Conservation (phyloP, 2,329 filamentous ascomycete species). For the Hysterium pulicare region DNA sequence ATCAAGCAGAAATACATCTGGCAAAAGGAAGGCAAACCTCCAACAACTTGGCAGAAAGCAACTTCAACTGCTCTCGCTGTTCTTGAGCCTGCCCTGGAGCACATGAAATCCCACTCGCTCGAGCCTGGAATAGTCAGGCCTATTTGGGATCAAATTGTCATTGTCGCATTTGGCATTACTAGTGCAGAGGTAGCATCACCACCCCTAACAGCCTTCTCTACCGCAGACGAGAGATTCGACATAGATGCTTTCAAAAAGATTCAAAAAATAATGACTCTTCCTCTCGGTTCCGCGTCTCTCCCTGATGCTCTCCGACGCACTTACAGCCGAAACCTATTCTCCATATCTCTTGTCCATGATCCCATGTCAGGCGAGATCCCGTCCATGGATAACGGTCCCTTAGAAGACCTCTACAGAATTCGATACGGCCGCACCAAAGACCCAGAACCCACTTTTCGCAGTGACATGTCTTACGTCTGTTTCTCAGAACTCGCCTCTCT, state of each 20-base stretch:
- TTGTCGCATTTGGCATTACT: constrained; percentile 37
- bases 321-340: constrained; percentile 75
- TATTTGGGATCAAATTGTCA: constrained; percentile 61
- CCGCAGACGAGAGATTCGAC: constrained; percentile 76
- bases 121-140: constrained; percentile 37
- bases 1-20: constrained; percentile 81
- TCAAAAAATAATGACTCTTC: constrained; percentile 68
- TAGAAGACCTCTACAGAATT: constrained; percentile 61
- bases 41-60: constrained; percentile 75
- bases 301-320: constrained; percentile 63
- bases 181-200: constrained; percentile 37
- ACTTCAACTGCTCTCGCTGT: constrained; percentile 69
- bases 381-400: constrained; percentile 46
- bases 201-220: constrained; percentile 27
- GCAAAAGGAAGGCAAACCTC: constrained; percentile 65
- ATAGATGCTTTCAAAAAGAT: constrained; percentile 69
- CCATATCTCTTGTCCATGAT: constrained; percentile 74
- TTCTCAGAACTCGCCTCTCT: constrained; percentile 65
- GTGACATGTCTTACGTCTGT: constrained; percentile 74
- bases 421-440: constrained; percentile 72
- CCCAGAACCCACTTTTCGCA: constrained; percentile 61
- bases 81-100: constrained; percentile 61
- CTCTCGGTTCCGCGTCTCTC: constrained; percentile 64
- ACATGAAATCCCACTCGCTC: constrained; percentile 22
- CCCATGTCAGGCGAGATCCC: constrained; percentile 62